These are phyloP conservation scores for Pestalotiopsis sp. DNA, from an alignment of 2,329 filamentous ascomycete genomes.

Conservation along the genomic window DNA sequence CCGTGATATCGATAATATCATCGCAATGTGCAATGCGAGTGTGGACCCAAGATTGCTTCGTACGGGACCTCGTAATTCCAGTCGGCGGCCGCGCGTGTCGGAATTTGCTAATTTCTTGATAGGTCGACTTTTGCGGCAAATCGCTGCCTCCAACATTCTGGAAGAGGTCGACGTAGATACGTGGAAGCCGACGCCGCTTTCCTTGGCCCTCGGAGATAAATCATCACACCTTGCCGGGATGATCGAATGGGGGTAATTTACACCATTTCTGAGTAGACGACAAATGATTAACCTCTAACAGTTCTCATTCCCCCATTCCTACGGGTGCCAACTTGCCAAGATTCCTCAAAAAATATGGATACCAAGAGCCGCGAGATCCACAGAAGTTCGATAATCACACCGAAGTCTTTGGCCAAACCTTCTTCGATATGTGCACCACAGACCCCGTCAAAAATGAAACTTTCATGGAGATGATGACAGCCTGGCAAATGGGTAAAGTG, in stretches of 20 bases:
- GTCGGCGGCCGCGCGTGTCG: background rate
- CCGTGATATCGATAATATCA: slow-evolving; percentile 21
- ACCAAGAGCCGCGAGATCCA: slow-evolving; percentile 23
- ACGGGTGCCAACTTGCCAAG: slow-evolving; percentile 19
- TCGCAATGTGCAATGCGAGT: slow-evolving; percentile 17
- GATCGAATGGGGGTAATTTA: slow-evolving; percentile 19
- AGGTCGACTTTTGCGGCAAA: slow-evolving; percentile 28
- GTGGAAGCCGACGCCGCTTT: slow-evolving; percentile 28
- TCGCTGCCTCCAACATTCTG: slow-evolving; percentile 25
- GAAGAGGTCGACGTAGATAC: slow-evolving; percentile 26
- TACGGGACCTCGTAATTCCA: slow-evolving; percentile 12
- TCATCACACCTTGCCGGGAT: slow-evolving; percentile 25
- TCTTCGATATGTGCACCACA: slow-evolving; percentile 24
- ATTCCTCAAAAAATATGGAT: slow-evolving; percentile 25
- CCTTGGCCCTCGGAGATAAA: slow-evolving; percentile 26
- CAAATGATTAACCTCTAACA: slow-evolving; percentile 12
- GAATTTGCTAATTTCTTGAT: background rate
- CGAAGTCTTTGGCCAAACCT: slow-evolving; percentile 22
- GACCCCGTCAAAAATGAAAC: slow-evolving; percentile 21
- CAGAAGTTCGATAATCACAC: slow-evolving; percentile 21
- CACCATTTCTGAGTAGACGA: background rate
- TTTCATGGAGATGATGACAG: slow-evolving; percentile 28
- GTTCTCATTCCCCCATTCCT: slow-evolving; percentile 16
- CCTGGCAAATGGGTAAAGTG: slow-evolving; percentile 21
- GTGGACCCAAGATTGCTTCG: slow-evolving; percentile 25